Evolutionary conservation across 257 asterid genomes (phyloP), one percentile per base, ranked within the genome.

Genomic region (Echites panduratus): DNA sequence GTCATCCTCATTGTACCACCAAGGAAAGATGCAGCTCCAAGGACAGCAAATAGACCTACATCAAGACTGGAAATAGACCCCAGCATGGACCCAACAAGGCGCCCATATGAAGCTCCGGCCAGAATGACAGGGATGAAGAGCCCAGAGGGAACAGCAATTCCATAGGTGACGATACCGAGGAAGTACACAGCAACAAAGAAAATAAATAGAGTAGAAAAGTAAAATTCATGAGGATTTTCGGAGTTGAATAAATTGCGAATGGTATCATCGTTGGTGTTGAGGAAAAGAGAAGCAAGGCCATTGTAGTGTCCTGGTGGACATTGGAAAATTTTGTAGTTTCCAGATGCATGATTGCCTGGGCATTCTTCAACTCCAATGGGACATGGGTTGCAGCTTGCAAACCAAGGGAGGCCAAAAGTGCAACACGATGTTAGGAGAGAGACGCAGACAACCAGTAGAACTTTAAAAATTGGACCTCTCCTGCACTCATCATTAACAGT

Each of bases 1-100:
- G 99, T 94, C 99, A 94, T 94, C 76, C 99, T 88, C 99, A 94
- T 94, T 17, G 99, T 94, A 56, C 99, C 99, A 56, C 99, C 99
- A 20, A 94, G 97, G 82, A 94, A 94, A 9, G 99, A 91, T 73
- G 98, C 99, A 29, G 99, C 97, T 22, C 99, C 99, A 59, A 94
- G 95, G 56, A 94, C 85, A 44, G 90, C 91, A 76, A 91, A 94
- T 52, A 87, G 87, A 48, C 99, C 97, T 24, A 79, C 87, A 38
- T 89, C 93, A 9, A 94, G 93, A 66, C 54, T 82, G 38, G 97
- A 86, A 52, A 87, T n/a, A 0, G 95, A 68, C 11, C 90, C 93
- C 75, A 91, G 50, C n/a, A 88, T 77, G 69, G 86, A 75, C 66
- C 75, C 79, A 70, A 76, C 86, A 6, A 94, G 87, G 67, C 97